Conservation (phyloP, 164 flowering plant genomes). For the Piper longum region DNA sequence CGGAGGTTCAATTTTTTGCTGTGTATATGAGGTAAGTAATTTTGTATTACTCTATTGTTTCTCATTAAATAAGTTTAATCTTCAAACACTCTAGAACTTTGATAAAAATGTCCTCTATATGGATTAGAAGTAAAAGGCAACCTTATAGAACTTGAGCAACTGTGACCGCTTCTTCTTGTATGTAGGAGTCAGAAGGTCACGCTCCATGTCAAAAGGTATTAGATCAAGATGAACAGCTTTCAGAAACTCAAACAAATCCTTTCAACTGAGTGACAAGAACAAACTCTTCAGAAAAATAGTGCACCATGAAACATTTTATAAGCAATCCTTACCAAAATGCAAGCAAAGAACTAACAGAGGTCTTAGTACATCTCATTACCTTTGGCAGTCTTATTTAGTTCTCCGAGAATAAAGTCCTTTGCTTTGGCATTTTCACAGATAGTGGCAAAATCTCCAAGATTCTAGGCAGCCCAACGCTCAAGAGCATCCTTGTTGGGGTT, state of each 20-base stretch:
- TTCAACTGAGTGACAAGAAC: constrained; percentile 51
- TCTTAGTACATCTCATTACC: constrained; percentile 24
- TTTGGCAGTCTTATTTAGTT: constrained; percentile 54
- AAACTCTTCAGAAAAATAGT: background rate
- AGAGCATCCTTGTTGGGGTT: constrained; percentile 69
- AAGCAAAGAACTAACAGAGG: background rate
- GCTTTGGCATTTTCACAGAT: constrained; percentile 68
- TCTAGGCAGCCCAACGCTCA: constrained; percentile 53
- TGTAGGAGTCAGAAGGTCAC: constrained; percentile 93
- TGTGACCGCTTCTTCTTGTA: constrained; percentile 98
- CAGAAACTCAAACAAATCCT: constrained; percentile 91
- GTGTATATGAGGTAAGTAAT: background rate
- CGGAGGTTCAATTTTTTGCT: too few relatives aligned
- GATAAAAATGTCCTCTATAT: too few relatives aligned
- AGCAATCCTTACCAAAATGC: background rate
- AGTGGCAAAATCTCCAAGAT: constrained; percentile 56
- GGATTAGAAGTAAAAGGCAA: constrained; percentile 9
- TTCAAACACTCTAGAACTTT: too few relatives aligned
- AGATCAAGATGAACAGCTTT: constrained; percentile 90
- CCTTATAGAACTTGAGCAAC: constrained; percentile 81
- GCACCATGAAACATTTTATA: too few relatives aligned
- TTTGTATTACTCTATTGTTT: background rate
- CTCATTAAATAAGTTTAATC: too few relatives aligned
- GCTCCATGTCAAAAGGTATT: constrained; percentile 80
- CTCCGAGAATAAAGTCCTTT: constrained; percentile 59